phyloP scores from a whole-genome alignment of 2,329 filamentous ascomycete species.

The Xylaria sp. region DNA sequence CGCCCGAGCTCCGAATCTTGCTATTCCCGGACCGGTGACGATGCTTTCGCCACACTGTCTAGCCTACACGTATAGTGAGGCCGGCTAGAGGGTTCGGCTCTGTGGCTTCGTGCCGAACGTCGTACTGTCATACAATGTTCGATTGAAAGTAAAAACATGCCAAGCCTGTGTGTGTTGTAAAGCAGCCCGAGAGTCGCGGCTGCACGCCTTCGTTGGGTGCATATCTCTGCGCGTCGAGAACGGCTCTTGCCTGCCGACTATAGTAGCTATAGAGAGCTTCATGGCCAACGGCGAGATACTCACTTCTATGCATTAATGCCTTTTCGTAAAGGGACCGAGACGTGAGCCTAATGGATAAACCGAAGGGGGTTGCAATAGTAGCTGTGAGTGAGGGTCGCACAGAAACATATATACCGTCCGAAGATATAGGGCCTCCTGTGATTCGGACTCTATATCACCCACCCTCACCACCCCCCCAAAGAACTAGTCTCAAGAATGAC shows the following conservation, averaged over 20 bases:
- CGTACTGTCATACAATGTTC: background rate
- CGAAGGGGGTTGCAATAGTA: too few relatives aligned
- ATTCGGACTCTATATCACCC: too few relatives aligned
- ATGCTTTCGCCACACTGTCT: background rate
- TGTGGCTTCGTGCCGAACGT: background rate
- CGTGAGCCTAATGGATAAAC: background rate
- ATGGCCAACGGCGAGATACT: background rate
- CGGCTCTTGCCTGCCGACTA: background rate
- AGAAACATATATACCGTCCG: background rate
- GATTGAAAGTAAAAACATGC: background rate
- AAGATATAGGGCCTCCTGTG: background rate
- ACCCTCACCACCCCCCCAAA: too few relatives aligned
- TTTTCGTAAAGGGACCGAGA: background rate
- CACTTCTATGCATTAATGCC: background rate
- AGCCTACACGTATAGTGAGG: background rate
- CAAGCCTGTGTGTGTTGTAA: background rate
- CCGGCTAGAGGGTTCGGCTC: background rate
- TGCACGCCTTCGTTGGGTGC: background rate
- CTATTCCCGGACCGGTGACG: constrained; percentile 9
- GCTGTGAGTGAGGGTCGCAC: background rate
- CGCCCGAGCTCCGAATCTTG: background rate
- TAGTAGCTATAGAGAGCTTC: background rate
- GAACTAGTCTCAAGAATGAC: too few relatives aligned
- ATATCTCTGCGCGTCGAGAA: background rate
- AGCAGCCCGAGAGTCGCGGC: background rate